Base-by-base conservation (phyloP, 2,329 filamentous ascomycete species). In the Epichloe elymi region DNA sequence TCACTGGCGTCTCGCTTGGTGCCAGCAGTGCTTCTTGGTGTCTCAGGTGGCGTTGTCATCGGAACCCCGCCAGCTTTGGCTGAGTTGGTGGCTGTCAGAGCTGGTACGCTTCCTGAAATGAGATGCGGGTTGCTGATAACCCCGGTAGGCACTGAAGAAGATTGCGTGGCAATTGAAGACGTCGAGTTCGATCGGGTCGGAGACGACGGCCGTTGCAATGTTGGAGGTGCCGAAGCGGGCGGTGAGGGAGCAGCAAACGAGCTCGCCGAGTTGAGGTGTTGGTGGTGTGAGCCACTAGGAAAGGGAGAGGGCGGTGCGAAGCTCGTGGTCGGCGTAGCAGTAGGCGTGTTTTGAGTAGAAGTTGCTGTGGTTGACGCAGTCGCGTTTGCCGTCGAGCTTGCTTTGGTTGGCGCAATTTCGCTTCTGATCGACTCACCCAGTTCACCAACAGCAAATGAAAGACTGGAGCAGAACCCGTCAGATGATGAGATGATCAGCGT, bases 401-500 rank as follows among this genome's bases (percentile, higher is more conserved):
- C 63, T 57, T 75, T 79, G 33, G 68, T 63, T 14, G 71, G 70
- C n/a, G 74, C 71, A 39, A 82, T 65, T 48, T 88, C 82, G 35
- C 83, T 84, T 8, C 81, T 83, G 65, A 94, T 94, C 5, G 82
- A 70, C 56, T 91, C 83, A 12, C 93, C 93, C 1, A 98, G 73
- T 65, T 98, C 93, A 8, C 88, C 87, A 2, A 85, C 73, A 1
- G 79, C 69, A 63, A 98, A 98, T 0, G 89, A 86, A 5, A 98
- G 73, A 0, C 87, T 85, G 0, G 93, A 98, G 66, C 93, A 98
- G 71, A 97, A 98, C 0, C 93, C 93, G 66, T 98, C 93, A 0
- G 93, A 96, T 0, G 93, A 98, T n/a, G 89, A 93, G 71, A 98
- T 94, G 47, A 98, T 75, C 20, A 98, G 72, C 1, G 73, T 74